phyloP scores from a whole-genome alignment of 805 yeast genomes.

The Wickerhamiella australiensis region DNA sequence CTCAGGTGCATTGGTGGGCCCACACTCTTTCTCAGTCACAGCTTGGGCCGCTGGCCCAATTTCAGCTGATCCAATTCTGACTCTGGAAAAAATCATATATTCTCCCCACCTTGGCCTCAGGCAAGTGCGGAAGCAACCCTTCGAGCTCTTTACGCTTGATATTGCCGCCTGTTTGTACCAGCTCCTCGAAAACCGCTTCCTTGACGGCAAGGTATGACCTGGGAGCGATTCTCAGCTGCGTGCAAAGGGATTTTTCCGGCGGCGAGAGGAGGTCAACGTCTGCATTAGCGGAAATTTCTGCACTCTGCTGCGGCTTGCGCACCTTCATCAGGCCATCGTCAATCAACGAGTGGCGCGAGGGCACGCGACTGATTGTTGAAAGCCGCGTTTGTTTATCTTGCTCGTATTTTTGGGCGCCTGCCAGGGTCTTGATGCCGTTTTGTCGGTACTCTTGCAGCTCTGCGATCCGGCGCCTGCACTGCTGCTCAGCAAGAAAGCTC shows the following conservation, averaged over 20 bases:
- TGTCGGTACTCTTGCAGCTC: slow-evolving; percentile 90
- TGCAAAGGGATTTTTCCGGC: slow-evolving; percentile 82
- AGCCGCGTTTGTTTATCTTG: slow-evolving; percentile 67
- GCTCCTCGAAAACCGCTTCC: slow-evolving; percentile 76
- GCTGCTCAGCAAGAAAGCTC: slow-evolving; percentile 66
- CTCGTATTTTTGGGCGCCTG: slow-evolving; percentile 74
- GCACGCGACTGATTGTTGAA: slow-evolving; percentile 32
- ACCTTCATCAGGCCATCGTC: slow-evolving; percentile 20
- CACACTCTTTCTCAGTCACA: too few species aligned
- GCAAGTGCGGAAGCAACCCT: slow-evolving; percentile 62
- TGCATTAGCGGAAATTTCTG: slow-evolving; percentile 45
- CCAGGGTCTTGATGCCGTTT: slow-evolving; percentile 75
- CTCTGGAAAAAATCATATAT: slow-evolving; percentile 86
- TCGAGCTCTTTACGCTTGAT: slow-evolving; percentile 77
- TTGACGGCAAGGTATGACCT: slow-evolving; percentile 91
- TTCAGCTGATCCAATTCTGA: slow-evolving; percentile 64
- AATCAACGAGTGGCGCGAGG: slow-evolving; percentile 12
- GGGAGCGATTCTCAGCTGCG: slow-evolving; percentile 73
- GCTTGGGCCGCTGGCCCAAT: too few species aligned
- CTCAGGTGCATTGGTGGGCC: too few species aligned
- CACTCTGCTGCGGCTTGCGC: slow-evolving; percentile 27
- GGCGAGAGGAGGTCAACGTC: slow-evolving; percentile 72
- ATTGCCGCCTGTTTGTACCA: slow-evolving; percentile 71
- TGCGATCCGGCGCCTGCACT: slow-evolving; percentile 66
- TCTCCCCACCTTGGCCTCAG: slow-evolving; percentile 71